Evolutionary conservation across 2,329 filamentous ascomycete species (phyloP), one percentile per base, ranked within the genome.

Genomic region (Fusarium oligoseptatum): DNA sequence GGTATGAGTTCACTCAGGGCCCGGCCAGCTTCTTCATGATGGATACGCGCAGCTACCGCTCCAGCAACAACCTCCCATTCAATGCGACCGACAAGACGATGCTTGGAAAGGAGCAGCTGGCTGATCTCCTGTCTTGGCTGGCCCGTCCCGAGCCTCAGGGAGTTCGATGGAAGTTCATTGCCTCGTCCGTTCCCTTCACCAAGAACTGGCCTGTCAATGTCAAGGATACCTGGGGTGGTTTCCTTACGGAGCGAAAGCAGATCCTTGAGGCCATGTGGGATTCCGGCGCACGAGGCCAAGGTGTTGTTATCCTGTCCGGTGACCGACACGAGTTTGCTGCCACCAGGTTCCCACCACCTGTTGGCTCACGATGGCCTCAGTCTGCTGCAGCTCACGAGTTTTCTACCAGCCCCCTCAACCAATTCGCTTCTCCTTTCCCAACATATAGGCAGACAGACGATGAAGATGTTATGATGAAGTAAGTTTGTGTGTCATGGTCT

Each of bases 281-380:
- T 71, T 92, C 93, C 0, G 92, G 94, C n/a, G 85, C 90, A 2
- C 89, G 90, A 6, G 93, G 94, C 8, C 86, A 93, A 7, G 94
- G 95, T 27, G 92, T 98, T 9, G 88, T 98, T 4, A 87, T 98
- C 14, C 87, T 99, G 12, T 97, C 93, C 17, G 97, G 97, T 1
- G 97, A 99, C 80, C 88, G 97, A n/a, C 97, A 99, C 80, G 97
- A 99, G 82, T 98, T 98, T 82, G 97, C 94, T 2, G 95, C 96
- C 0, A 98, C 96, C 0, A 91, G 92, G 58, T 93, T 93, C 84
- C 92, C 87, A 17, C 91, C 88, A n/a, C 90, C 87, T 71, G 86
- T 76, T 62, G 87, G 85, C 72, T 90, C 90, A 58, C 89, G 83
- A 62, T 94, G 92, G 92, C 87, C 90, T 0, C 84, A 90, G 58